phyloP scores from a whole-genome alignment of 2,329 filamentous ascomycete genomes.

The Stromatinia cepivora region DNA sequence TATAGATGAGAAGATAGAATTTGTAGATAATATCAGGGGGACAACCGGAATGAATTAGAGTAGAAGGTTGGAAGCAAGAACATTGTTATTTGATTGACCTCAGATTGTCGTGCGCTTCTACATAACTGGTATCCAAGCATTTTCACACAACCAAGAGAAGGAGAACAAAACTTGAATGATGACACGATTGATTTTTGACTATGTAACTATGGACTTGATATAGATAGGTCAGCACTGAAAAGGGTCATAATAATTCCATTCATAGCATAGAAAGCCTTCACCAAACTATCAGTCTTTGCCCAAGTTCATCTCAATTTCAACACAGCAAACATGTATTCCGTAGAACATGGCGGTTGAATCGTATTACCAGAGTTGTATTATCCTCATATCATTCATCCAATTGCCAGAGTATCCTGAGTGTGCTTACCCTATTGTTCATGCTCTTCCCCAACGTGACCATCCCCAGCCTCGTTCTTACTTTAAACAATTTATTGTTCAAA shows the following conservation, averaged over 20 bases:
- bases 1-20: neutral
- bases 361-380: constrained; percentile 51
- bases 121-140: neutral
- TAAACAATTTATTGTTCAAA: neutral
- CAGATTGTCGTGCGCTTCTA: neutral
- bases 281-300: constrained; percentile 42
- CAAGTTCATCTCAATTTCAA: constrained; percentile 50
- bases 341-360: constrained; percentile 49
- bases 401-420: neutral
- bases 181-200: neutral
- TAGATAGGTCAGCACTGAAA: constrained; percentile 12
- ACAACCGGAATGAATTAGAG: neutral
- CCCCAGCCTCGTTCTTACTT: neutral
- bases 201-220: constrained; percentile 1
- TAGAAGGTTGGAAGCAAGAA: neutral
- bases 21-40: neutral
- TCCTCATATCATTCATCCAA: constrained; percentile 35
- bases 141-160: neutral
- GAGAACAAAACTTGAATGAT: neutral
- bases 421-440: constrained; percentile 7
- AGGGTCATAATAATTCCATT: neutral
- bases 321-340: constrained; percentile 44
- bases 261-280: neutral
- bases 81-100: neutral
- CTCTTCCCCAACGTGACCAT: neutral